Conservation (phyloP, 345 rosid species). For the Erodium maritimum region DNA sequence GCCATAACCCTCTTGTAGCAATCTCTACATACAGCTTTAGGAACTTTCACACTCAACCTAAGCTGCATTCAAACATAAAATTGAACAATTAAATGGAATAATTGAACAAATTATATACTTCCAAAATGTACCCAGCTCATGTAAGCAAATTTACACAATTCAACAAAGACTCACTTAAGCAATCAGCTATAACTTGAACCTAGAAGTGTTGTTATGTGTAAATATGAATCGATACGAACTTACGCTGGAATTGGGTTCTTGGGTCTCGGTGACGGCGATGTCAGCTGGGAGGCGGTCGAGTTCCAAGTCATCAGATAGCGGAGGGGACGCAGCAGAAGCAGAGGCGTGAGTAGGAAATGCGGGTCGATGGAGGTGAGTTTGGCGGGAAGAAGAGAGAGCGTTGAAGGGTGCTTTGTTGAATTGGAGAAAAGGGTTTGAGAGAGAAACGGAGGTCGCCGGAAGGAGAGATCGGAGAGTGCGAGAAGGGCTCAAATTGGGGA, state of each 20-base stretch:
- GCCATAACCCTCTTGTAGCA: conserved; percentile 58
- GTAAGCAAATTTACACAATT: no score
- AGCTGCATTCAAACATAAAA: conserved; percentile 25
- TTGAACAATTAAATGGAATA: neutral
- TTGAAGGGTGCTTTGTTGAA: conserved; percentile 16
- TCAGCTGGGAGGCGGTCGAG: conserved; percentile 32
- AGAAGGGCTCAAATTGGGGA: conserved; percentile 11
- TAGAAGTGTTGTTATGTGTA: no score
- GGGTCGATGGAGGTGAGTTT: conserved; percentile 16
- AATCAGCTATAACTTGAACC: no score
- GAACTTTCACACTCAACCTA: conserved; percentile 66
- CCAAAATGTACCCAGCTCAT: no score
- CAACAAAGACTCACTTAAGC: no score
- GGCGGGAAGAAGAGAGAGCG: conserved; percentile 23
- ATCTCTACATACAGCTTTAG: conserved; percentile 57
- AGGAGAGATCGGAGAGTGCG: conserved; percentile 6
- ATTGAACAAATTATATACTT: no score
- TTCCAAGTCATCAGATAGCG: conserved; percentile 27
- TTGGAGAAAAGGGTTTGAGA: conserved; percentile 18
- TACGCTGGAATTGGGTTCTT: no score
- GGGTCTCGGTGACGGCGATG: no score
- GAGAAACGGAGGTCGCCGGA: conserved; percentile 11
- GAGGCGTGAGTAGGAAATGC: conserved; percentile 9
- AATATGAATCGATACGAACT: no score
- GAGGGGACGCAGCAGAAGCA: conserved; percentile 24